phyloP scores from a whole-genome alignment of 345 rosid species.

The Syzygium oleosum region DNA sequence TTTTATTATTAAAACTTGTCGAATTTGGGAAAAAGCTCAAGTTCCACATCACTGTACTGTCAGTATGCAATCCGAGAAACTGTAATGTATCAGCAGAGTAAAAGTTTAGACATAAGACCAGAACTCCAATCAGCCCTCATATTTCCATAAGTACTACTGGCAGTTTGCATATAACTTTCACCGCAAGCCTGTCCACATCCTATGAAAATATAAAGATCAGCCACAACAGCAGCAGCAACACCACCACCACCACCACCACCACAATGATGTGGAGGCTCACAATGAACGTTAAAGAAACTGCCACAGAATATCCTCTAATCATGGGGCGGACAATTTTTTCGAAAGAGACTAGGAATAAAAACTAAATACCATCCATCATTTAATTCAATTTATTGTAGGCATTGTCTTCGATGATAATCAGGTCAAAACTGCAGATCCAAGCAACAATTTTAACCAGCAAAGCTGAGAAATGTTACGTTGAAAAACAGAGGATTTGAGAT shows the following conservation, averaged over 20 bases:
- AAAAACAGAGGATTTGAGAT: background rate
- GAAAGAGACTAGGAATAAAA: background rate
- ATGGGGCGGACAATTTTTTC: background rate
- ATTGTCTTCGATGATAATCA: background rate
- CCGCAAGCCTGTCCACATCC: background rate
- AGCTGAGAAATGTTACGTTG: background rate
- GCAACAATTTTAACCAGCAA: background rate
- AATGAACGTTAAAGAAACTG: background rate
- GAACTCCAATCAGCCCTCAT: background rate
- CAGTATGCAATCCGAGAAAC: background rate
- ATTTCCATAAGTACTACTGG: background rate
- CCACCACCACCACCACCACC: background rate
- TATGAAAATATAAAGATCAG: background rate
- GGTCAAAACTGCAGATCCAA: background rate
- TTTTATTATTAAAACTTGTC: background rate
- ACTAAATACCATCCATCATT: background rate
- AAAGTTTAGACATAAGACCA: background rate
- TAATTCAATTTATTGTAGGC: background rate
- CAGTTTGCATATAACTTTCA: background rate
- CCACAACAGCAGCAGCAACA: background rate
- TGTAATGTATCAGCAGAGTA: background rate
- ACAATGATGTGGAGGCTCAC: background rate
- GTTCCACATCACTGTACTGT: background rate
- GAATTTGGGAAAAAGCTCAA: background rate
- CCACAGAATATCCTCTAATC: background rate